These are phyloP conservation scores for Cyclocybe cylindracea DNA, from an alignment of 768 basidiomycete genomes.

Conservation along the genomic window DNA sequence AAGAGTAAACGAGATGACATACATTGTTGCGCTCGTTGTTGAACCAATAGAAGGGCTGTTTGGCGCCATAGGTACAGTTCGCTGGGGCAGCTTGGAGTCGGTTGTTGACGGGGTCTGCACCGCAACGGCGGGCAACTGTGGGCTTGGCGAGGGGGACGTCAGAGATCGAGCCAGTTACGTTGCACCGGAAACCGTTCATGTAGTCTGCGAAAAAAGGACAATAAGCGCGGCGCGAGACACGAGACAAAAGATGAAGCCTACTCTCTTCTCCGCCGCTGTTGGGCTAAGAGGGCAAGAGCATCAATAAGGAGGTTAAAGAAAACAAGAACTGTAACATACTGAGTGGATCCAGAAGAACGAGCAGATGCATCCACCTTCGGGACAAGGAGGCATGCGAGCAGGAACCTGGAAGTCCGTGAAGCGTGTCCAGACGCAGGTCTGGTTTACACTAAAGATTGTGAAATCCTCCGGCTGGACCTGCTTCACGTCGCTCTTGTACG, in stretches of 20 bases:
- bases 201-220: conserved; percentile 42
- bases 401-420: conserved; percentile 75
- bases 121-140: conserved; percentile 66
- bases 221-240: neutral
- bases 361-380: conserved; percentile 62
- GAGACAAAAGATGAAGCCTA: conserved; percentile 25
- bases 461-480: conserved; percentile 68
- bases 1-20: conserved; percentile 17
- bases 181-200: conserved; percentile 77
- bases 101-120: conserved; percentile 50
- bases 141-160: conserved; percentile 52
- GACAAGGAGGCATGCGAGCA: conserved; percentile 66
- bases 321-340: conserved; percentile 24
- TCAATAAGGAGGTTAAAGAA: neutral
- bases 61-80: conserved; percentile 76
- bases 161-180: conserved; percentile 54
- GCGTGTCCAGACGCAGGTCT: conserved; percentile 72
- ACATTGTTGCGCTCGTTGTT: conserved; percentile 65
- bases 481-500: conserved; percentile 66
- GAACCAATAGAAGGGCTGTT: conserved; percentile 72
- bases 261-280: conserved; percentile 67
- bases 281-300: conserved; percentile 21
- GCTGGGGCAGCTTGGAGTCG: conserved; percentile 45
- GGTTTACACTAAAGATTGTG: conserved; percentile 73
- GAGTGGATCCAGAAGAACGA: conserved; percentile 78